phyloP scores from a whole-genome alignment of 768 basidiomycete species.

The Infundibulicybe gibba region DNA sequence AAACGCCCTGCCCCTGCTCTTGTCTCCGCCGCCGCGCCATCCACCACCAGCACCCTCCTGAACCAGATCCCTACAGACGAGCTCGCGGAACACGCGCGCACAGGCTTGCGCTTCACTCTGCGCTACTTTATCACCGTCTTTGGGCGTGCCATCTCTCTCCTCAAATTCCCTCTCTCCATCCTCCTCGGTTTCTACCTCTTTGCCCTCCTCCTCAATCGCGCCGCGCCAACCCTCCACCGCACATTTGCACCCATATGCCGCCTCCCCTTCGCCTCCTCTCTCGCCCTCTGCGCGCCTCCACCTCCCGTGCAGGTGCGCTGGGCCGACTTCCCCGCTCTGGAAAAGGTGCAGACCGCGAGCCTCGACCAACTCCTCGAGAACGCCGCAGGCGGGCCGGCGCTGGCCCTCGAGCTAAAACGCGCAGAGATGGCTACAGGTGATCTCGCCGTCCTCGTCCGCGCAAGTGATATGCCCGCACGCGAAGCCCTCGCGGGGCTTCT shows the following conservation, averaged over 20 bases:
- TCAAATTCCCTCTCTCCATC: conserved; percentile 54
- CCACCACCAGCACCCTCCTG: too few species aligned
- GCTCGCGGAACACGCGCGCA: too few species aligned
- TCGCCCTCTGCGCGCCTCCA: too few species aligned
- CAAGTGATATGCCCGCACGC: conserved; percentile 58
- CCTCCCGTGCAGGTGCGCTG: too few species aligned
- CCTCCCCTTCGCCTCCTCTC: too few species aligned
- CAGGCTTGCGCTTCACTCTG: conserved; percentile 21
- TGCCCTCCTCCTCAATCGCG: conserved; percentile 33
- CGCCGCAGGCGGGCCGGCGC: conserved; percentile 50
- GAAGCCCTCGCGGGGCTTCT: conserved; percentile 54
- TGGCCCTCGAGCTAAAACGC: conserved; percentile 69
- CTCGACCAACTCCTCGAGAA: conserved; percentile 64
- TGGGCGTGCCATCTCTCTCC: conserved; percentile 38
- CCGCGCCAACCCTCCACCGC: conserved; percentile 39
- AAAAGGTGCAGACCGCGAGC: conserved; percentile 55
- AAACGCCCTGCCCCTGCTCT: conserved; percentile 5
- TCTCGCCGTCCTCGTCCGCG: conserved; percentile 55
- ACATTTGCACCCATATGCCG: conserved; percentile 58
- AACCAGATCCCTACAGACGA: conserved; percentile 16
- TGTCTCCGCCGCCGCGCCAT: not conserved
- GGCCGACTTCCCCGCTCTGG: conserved; percentile 61
- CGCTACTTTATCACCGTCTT: conserved; percentile 48
- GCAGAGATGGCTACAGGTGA: conserved; percentile 77
- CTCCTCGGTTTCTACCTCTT: conserved; percentile 51